These are phyloP conservation scores for Petasospora fabianii DNA, from an alignment of 1,139 yeast species.

Conservation along the genomic window DNA sequence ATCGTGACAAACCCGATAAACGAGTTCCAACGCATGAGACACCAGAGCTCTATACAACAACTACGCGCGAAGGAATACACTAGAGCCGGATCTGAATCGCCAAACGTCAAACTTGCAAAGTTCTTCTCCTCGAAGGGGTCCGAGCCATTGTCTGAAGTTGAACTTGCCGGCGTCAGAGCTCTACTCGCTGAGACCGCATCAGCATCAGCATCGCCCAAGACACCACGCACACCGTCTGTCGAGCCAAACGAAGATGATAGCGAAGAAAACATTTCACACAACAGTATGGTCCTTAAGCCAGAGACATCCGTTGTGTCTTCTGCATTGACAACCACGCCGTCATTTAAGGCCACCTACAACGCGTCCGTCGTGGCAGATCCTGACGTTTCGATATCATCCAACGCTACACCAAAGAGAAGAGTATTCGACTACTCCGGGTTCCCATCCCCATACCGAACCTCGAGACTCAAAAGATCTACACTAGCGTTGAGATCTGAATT, in stretches of 20 bases:
- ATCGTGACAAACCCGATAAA: constrained; percentile 18
- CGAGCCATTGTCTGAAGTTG: constrained; percentile 67
- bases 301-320: constrained; percentile 5
- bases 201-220: constrained; percentile 5
- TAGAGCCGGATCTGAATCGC: constrained; percentile 26
- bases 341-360: constrained; percentile 33
- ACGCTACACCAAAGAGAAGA: constrained; percentile 32
- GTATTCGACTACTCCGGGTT: constrained; percentile 60
- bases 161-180: constrained; percentile 80
- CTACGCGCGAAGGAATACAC: constrained; percentile 1
- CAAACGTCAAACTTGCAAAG: constrained; percentile 61
- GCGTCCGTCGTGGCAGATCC: constrained; percentile 12
- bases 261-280: constrained; percentile 3
- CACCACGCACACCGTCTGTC: not conserved
- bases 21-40: constrained; percentile 18
- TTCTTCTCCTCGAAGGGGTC: constrained; percentile 79
- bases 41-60: constrained; percentile 3
- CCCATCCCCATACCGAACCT: constrained; percentile 63
- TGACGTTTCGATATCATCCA: constrained; percentile 20
- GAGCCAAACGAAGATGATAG: constrained; percentile 1
- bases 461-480: constrained; percentile 31
- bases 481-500: constrained; percentile 4
- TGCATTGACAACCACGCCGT: constrained; percentile 26
- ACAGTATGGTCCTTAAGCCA: constrained; percentile 13
- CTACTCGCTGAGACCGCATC: constrained; percentile 39